Conservation (phyloP, 176 grass and related monocot genomes). For the Ensete glaucum region DNA sequence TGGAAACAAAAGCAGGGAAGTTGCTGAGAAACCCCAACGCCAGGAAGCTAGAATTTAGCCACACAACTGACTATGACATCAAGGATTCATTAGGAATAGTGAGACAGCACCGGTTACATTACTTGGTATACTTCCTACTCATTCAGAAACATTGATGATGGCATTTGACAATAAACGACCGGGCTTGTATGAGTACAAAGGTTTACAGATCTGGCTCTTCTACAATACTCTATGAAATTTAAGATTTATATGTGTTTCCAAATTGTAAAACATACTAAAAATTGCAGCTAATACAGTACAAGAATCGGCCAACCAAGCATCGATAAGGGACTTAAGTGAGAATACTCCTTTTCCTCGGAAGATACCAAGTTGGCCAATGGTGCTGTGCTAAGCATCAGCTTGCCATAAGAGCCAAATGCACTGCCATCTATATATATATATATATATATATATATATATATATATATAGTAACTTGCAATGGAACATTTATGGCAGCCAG, state of each 20-base stretch:
- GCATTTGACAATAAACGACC: too few relatives aligned
- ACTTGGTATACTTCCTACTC: not conserved
- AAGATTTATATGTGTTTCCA: slow-evolving; percentile 30
- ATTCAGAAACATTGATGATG: too few relatives aligned
- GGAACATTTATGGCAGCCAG: not conserved
- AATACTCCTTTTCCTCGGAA: not conserved
- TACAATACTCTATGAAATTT: slow-evolving; percentile 7
- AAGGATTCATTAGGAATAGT: too few relatives aligned
- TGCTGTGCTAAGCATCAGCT: slow-evolving; percentile 14
- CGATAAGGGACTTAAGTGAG: not conserved
- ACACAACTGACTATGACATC: too few relatives aligned
- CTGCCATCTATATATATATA: not conserved
- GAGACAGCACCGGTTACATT: slow-evolving; percentile 19
- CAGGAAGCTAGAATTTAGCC: too few relatives aligned
- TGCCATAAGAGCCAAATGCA: not conserved
- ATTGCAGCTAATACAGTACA: slow-evolving; percentile 58
- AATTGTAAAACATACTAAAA: slow-evolving; percentile 43
- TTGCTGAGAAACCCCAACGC: too few relatives aligned
- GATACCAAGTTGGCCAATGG: slow-evolving; percentile 28
- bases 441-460: not conserved
- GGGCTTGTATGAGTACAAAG: too few relatives aligned
- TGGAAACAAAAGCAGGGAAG: too few relatives aligned
- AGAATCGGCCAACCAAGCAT: slow-evolving; percentile 18
- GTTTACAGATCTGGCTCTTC: too few relatives aligned
- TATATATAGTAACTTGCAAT: not conserved